Conservation (phyloP, 2,329 filamentous ascomycete genomes). For the Xylariaceae sp. region DNA sequence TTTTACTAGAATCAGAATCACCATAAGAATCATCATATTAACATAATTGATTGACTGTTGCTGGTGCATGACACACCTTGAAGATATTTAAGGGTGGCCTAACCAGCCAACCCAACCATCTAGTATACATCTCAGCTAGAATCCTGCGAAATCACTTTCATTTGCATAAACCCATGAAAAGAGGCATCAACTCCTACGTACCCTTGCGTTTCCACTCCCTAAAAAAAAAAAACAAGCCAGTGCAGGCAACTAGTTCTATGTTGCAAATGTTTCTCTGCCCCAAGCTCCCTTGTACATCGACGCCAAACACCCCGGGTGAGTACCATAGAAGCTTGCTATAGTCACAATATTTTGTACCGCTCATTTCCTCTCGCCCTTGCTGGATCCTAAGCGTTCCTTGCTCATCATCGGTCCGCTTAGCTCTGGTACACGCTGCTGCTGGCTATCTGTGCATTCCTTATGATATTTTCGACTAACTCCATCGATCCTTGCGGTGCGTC, state of each 20-base stretch:
- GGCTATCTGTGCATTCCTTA: constrained; percentile 37
- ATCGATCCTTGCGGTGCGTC: constrained; percentile 39
- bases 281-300: neutral
- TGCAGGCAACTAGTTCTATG: constrained; percentile 21
- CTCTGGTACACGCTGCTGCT: constrained; percentile 16
- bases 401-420: neutral
- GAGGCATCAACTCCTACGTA: neutral
- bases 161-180: neutral
- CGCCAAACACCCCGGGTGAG: constrained; percentile 21
- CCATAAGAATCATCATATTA: no score
- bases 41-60: no score
- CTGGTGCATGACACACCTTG: no score
- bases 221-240: constrained; percentile 14
- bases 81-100: no score
- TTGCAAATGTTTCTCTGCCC: neutral
- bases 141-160: neutral
- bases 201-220: neutral
- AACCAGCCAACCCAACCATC: neutral
- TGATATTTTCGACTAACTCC: constrained; percentile 39
- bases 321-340: neutral
- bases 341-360: constrained; percentile 8
- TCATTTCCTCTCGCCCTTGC: constrained; percentile 2
- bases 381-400: neutral
- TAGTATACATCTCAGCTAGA: neutral
- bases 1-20: no score